Evolutionary conservation across 2,329 filamentous ascomycete species (phyloP).

Genomic region (Penicillium sumatraense): DNA sequence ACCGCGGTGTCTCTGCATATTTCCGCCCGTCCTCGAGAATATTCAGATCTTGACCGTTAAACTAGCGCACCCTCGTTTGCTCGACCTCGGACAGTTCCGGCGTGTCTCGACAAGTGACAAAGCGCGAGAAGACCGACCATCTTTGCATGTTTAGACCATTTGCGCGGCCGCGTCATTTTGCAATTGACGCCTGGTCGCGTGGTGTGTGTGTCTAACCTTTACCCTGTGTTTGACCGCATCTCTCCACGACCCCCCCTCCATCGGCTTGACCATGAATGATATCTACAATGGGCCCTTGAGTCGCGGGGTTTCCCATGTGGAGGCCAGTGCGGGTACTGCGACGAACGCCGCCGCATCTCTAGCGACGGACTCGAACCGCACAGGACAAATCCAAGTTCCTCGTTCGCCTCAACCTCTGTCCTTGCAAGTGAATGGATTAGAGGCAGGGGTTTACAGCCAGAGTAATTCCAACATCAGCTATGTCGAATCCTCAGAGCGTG

Average conservation of each 20-base stretch:
- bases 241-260: neutral
- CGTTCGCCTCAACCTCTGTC: slow-evolving; percentile 24
- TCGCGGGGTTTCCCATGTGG: slow-evolving; percentile 23
- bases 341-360: slow-evolving; percentile 17
- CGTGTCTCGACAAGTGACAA: slow-evolving; percentile 27
- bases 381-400: slow-evolving; percentile 22
- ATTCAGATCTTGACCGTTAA: slow-evolving; percentile 20
- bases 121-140: slow-evolving; percentile 16
- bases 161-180: slow-evolving; percentile 20
- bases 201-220: slow-evolving; percentile 1
- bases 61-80: slow-evolving; percentile 14
- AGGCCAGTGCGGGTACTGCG: slow-evolving; percentile 22
- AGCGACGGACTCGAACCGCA: slow-evolving; percentile 1
- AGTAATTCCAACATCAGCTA: slow-evolving; percentile 8
- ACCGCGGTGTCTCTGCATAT: slow-evolving; percentile 12
- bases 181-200: slow-evolving; percentile 22
- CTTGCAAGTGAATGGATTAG: slow-evolving; percentile 24
- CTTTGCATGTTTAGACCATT: slow-evolving; percentile 23
- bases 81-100: slow-evolving; percentile 25
- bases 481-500: slow-evolving; percentile 27
- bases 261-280: slow-evolving; percentile 24
- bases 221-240: neutral
- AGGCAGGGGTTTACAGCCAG: slow-evolving; percentile 16
- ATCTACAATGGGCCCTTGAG: slow-evolving; percentile 10
- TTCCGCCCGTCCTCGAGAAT: slow-evolving; percentile 9